Evolutionary conservation across 208 protist genomes (phyloP).

Genomic region (Crithidia expoeki): DNA sequence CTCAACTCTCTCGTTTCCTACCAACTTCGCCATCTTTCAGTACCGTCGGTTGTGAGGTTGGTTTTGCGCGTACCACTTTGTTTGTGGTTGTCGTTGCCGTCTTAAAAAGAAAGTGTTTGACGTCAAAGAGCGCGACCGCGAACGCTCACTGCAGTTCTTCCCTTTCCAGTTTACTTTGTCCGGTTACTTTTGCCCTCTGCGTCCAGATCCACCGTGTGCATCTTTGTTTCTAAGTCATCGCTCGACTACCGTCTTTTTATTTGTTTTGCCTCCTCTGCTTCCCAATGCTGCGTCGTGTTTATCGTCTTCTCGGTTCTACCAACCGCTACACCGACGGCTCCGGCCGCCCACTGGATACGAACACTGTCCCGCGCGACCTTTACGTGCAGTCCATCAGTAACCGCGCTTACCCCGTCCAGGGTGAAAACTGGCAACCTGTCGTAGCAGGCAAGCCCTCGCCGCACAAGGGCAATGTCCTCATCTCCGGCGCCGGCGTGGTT

Average conservation of each 20-base stretch:
- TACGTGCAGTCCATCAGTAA: conserved; percentile 88
- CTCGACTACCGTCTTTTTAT: not conserved
- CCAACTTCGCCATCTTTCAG: no score
- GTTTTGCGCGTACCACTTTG: no score
- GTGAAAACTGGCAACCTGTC: conserved; percentile 85
- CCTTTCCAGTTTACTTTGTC: no score
- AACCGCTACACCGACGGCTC: conserved; percentile 91
- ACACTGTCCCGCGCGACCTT: conserved; percentile 62
- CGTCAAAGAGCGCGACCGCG: no score
- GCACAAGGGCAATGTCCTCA: conserved; percentile 87
- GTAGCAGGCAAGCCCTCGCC: conserved; percentile 61
- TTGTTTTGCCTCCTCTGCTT: not conserved
- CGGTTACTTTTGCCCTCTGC: no score
- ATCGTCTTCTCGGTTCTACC: conserved; percentile 59
- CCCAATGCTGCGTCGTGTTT: conserved; percentile 52
- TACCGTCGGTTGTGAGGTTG: no score
- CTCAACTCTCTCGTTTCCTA: no score
- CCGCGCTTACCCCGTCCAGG: conserved; percentile 79
- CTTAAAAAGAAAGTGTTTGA: no score
- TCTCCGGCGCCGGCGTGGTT: conserved; percentile 88
- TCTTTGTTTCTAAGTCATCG: not conserved
- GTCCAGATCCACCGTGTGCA: no score
- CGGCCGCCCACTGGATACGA: conserved; percentile 65
- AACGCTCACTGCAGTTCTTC: no score
- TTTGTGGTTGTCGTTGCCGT: no score